A percentile compares a stretch with the other conserved stretches of the same genome.
phyloP scores from a whole-genome alignment of 179 eudicot species.

The Drosera spatulata region DNA sequence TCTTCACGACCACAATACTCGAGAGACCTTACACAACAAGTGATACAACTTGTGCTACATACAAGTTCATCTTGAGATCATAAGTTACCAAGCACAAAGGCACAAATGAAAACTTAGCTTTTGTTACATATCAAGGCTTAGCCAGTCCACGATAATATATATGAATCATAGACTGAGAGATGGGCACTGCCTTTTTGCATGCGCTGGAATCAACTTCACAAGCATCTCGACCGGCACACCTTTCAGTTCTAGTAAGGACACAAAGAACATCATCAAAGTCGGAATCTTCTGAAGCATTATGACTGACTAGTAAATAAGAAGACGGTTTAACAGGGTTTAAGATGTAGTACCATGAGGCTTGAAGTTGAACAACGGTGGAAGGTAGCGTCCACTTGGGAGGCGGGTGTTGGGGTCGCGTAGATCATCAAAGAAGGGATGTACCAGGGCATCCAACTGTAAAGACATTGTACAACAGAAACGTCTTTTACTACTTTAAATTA shows the following conservation, averaged over 20 bases:
- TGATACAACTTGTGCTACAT: neutral
- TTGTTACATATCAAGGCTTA: neutral
- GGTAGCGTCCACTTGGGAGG: slow-evolving; percentile 39
- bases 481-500: neutral
- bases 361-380: slow-evolving; percentile 48
- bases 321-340: neutral
- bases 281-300: neutral
- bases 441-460: slow-evolving; percentile 41
- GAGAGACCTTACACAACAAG: neutral
- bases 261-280: neutral
- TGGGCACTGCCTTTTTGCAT: slow-evolving; percentile 35
- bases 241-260: slow-evolving; percentile 26
- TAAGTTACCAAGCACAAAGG: neutral
- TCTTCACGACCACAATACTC: too few species aligned
- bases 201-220: slow-evolving; percentile 42
- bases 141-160: neutral
- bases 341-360: slow-evolving; percentile 35
- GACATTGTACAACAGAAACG: neutral
- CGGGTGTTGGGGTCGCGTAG: slow-evolving; percentile 41
- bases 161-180: slow-evolving; percentile 11
- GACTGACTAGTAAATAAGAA: neutral
- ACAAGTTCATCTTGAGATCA: too few species aligned
- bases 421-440: slow-evolving; percentile 51
- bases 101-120: neutral
- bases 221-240: slow-evolving; percentile 31